Evolutionary conservation across 345 rosid genomes (phyloP), one percentile per base, ranked within the genome.

Genomic region (Citrus reticulata): DNA sequence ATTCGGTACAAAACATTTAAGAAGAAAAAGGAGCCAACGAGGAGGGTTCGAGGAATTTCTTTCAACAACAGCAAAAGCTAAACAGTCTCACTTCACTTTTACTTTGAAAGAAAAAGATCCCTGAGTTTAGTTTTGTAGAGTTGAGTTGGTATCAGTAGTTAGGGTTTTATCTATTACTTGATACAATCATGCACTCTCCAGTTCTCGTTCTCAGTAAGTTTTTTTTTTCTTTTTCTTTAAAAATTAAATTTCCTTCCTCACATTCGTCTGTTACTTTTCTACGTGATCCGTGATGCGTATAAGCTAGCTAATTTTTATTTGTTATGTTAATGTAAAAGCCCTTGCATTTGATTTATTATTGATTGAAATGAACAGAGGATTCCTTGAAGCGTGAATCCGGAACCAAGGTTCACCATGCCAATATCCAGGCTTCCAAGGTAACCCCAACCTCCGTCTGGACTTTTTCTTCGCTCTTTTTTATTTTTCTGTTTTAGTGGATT

Each of bases 321-420:
- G 22, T 54, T 54, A 17, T 54, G 58, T 17, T 54, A 11, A 4
- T 22, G 55, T 55, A 6, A 34, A 71, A 29, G 27, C 25, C 22
- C 29, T 7, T 24, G 58, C 9, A 35, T 32, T 70, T 49, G 17
- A 54, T 6, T 55, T 25, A 30, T 32, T n/a, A 5, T 74, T 70
- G 5, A 39, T 81, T 60, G 57, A 57, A 78, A 77, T 83, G 75
- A 51, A 35, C 91, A 96, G 99, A 93, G 91, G 98, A 94, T 85
- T 94, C 99, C 0, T 78, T 96, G 87, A 92, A 96, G 70, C 98
- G 98, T 19, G 98, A 96, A 83, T 90, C 99, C 58, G 99, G 99
- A 76, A 75, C 80, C n/a, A 96, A 89, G 85, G 97, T 94, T 34
- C 97, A 94, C 19, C 97, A 87, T 94, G 93, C 87, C 80, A 95